A percentile compares a stretch with the other conserved stretches of the same genome.
phyloP scores from a whole-genome alignment of 108 stramenopile species.

The Halocafeteria seosinensis region DNA sequence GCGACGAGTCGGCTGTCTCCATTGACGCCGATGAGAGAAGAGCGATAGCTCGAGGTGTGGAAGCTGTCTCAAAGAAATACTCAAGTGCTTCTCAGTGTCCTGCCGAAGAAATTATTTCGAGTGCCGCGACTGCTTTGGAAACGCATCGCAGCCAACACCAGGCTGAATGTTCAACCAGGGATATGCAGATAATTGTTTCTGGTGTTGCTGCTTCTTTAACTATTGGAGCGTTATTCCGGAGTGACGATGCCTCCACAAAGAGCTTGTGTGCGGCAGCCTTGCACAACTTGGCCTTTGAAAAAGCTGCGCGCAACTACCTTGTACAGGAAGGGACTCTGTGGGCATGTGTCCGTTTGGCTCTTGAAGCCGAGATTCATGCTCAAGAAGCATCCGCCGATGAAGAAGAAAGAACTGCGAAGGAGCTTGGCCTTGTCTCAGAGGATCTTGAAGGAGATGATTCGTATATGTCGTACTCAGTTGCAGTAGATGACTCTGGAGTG shows the following conservation, averaged over 20 bases:
- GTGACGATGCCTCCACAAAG: not conserved
- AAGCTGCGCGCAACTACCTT: not conserved
- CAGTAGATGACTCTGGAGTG: no score
- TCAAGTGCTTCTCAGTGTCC: no score
- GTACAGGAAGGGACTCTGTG: not conserved
- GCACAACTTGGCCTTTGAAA: not conserved
- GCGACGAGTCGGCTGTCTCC: not conserved
- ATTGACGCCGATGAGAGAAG: no score
- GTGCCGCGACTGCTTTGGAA: no score
- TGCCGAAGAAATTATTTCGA: no score
- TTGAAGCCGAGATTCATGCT: not conserved
- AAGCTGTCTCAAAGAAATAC: no score
- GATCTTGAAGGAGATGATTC: no score
- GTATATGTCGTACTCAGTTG: no score
- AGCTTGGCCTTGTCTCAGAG: no score
- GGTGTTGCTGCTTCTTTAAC: not conserved
- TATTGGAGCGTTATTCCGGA: not conserved
- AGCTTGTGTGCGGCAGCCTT: not conserved
- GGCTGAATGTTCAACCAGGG: no score
- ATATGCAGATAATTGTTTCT: not conserved
- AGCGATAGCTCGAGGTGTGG: no score
- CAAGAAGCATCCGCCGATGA: not conserved
- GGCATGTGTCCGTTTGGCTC: not conserved
- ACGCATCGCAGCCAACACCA: no score
- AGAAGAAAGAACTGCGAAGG: not conserved